phyloP scores from a whole-genome alignment of 768 basidiomycete species.

The Kwoniella heveanensis region DNA sequence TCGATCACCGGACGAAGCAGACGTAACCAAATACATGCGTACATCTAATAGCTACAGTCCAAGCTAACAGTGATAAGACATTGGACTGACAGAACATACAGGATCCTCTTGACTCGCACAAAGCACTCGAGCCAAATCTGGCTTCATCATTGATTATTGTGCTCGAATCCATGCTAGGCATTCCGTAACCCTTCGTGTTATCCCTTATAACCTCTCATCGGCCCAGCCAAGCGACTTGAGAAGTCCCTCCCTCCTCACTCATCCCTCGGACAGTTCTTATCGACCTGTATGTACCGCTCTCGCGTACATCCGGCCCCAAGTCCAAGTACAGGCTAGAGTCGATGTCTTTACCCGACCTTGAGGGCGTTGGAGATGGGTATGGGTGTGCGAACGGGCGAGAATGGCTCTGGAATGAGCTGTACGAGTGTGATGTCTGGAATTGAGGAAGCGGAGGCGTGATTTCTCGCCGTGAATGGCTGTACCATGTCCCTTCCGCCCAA shows the following conservation, averaged over 20 bases:
- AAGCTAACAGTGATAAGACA: too few species aligned
- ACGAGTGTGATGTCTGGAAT: not conserved
- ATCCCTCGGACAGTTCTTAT: not conserved
- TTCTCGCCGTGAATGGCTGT: not conserved
- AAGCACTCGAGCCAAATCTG: too few species aligned
- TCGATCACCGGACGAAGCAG: too few species aligned
- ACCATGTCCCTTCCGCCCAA: not conserved
- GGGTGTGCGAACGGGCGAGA: not conserved
- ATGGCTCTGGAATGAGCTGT: not conserved
- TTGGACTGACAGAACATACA: too few species aligned
- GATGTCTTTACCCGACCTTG: not conserved
- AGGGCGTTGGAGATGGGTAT: not conserved
- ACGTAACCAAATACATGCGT: too few species aligned
- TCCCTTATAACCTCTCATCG: too few species aligned
- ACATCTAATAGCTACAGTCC: too few species aligned
- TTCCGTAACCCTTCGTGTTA: too few species aligned
- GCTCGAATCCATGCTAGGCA: too few species aligned
- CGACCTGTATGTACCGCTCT: not conserved
- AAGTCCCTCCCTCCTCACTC: not conserved
- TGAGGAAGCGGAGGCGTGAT: not conserved
- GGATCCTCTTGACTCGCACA: too few species aligned
- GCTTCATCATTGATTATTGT: too few species aligned
- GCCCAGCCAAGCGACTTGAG: not conserved
- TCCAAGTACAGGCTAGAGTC: not conserved
- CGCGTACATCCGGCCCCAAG: not conserved